These are phyloP conservation scores for Austropuccinia psidii DNA, from an alignment of 1,284 basidiomycete species.

Conservation along the genomic window DNA sequence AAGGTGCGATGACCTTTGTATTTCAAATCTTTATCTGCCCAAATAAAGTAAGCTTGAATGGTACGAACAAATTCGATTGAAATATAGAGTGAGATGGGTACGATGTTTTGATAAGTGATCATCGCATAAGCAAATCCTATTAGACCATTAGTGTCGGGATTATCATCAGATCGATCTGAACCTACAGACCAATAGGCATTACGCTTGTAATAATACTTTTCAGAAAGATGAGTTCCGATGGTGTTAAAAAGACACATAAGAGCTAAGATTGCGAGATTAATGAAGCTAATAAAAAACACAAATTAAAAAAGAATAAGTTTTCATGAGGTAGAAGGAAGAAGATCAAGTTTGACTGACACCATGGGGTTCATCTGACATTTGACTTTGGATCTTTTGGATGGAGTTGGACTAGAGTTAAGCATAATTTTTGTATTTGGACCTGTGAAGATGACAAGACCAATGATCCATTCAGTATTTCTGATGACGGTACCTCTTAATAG, in stretches of 20 bases:
- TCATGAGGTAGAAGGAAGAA: background rate
- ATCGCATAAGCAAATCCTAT: conserved; percentile 83
- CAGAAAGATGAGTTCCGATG: conserved; percentile 72
- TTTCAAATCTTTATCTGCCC: conserved; percentile 83
- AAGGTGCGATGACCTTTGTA: conserved; percentile 52
- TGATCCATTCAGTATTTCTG: conserved; percentile 84
- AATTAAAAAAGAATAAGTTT: background rate
- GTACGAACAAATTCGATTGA: conserved; percentile 85
- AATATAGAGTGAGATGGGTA: conserved; percentile 96
- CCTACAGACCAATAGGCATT: conserved; percentile 73
- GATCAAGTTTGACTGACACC: conserved; percentile 57
- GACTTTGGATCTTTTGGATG: conserved; percentile 84
- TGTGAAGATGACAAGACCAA: conserved; percentile 83
- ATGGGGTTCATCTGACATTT: conserved; percentile 96
- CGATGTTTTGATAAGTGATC: conserved; percentile 82
- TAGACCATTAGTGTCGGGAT: conserved; percentile 82
- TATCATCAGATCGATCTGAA: conserved; percentile 64
- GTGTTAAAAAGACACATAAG: conserved; percentile 76
- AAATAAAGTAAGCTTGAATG: conserved; percentile 76
- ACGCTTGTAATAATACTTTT: conserved; percentile 61
- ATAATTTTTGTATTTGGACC: conserved; percentile 93
- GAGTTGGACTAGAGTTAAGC: conserved; percentile 85
- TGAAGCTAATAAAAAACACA: conserved; percentile 53
- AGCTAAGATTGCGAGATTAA: conserved; percentile 73
- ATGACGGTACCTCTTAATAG: conserved; percentile 83